Evolutionary conservation across 495 filamentous ascomycete genomes (phyloP), one percentile per base, ranked within the genome.

Genomic region (Penicillium taxi): DNA sequence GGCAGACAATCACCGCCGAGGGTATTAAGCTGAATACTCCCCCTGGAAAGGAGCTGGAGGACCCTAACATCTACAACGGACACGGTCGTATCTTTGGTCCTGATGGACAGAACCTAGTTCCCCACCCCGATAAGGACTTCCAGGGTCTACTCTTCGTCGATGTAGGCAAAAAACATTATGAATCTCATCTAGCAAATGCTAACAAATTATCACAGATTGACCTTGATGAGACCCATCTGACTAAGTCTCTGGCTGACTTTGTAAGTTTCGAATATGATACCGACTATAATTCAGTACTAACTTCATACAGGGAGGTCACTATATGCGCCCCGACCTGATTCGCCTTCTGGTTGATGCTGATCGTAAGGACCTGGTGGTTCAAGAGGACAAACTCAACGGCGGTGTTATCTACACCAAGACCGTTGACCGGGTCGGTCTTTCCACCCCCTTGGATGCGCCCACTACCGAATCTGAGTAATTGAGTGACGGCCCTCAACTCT

Each of bases 241-340:
- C 51, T 38, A 68, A 66, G 45, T 42, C 59, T 16, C 44, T 65
- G 16, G 63, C 64, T 6, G 64, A 68, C 37, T 68, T 68, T 35
- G 61, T n/a, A n/a, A n/a, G n/a, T n/a, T n/a, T n/a, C n/a, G n/a
- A n/a, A n/a, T n/a, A n/a, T n/a, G n/a, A n/a, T n/a, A n/a, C n/a
- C n/a, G n/a, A n/a, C n/a, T n/a, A n/a, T n/a, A n/a, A n/a, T n/a
- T n/a, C n/a, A n/a, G n/a, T n/a, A n/a, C 5, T 59, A 61, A n/a
- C n/a, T n/a, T n/a, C n/a, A n/a, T n/a, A n/a, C n/a, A n/a, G n/a
- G n/a, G 63, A 16, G 63, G 60, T 9, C 63, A 66, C 48, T 66
- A 66, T 46, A 66, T 64, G 63, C 53, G 63, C 20, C 55, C 63
- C 4, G 63, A 66, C 32, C 38, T 66, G 16, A 59, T 66, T 25